These are phyloP conservation scores for Sporisorium iseilematis-ciliati DNA, from an alignment of 1,284 basidiomycete genomes.

Conservation along the genomic window DNA sequence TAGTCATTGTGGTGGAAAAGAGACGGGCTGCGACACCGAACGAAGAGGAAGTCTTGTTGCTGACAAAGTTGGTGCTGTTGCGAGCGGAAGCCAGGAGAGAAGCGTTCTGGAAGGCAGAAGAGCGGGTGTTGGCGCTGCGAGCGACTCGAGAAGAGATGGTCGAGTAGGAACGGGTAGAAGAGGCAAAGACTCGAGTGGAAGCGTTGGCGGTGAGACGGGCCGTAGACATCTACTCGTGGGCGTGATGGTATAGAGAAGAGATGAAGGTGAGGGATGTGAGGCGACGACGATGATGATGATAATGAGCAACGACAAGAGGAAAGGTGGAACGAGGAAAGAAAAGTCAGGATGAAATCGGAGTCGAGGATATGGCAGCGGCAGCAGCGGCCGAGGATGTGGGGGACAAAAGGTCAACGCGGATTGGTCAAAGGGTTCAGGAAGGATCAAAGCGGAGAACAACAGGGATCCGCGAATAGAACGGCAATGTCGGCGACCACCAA, in stretches of 20 bases:
- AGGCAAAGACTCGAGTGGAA: constrained; percentile 32
- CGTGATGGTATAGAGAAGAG: neutral
- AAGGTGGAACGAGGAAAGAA: neutral
- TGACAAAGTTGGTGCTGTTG: constrained; percentile 15
- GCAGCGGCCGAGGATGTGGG: constrained; percentile 17
- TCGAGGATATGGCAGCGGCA: neutral
- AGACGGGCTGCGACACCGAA: constrained; percentile 21
- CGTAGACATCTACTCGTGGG: constrained; percentile 45
- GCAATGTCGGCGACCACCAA: neutral
- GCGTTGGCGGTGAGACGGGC: constrained; percentile 43
- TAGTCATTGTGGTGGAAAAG: constrained; percentile 47
- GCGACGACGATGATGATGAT: constrained; percentile 1
- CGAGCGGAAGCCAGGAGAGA: constrained; percentile 18
- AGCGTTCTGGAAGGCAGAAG: constrained; percentile 13
- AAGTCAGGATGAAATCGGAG: constrained; percentile 16
- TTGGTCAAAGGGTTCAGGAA: constrained; percentile 13
- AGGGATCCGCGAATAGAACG: neutral
- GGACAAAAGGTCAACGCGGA: constrained; percentile 24
- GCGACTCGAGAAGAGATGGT: constrained; percentile 36
- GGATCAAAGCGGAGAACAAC: constrained; percentile 7
- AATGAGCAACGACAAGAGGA: neutral
- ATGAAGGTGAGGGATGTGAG: neutral
- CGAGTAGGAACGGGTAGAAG: constrained; percentile 40
- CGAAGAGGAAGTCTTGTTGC: constrained; percentile 3
- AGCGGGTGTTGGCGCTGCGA: constrained; percentile 32